Evolutionary conservation across 495 filamentous ascomycete genomes (phyloP), one percentile per base, ranked within the genome.

Genomic region (Rhizodiscina lignyota): DNA sequence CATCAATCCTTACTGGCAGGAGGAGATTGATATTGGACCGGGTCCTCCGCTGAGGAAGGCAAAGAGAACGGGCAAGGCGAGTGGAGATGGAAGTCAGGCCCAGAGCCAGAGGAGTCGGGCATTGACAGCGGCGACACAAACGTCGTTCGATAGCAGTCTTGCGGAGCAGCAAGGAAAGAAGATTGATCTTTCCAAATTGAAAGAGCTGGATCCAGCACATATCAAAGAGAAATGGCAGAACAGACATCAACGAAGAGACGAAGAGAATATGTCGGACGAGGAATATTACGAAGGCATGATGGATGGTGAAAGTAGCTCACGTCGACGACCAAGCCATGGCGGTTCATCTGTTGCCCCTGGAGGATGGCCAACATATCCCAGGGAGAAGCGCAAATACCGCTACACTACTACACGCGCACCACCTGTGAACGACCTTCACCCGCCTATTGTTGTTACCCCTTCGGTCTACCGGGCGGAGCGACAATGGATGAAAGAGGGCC

Each of bases 1-100:
- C 15, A 35, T 23, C 17, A 35, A 35, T 24, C 33, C 33, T 11
- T 23, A 21, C 33, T 35, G 33, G 33, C 11, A 10, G 5, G 33
- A 35, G 20, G 33, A 35, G 33, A 35, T 35, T 5, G 8, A 8
- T 16, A 10, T 23, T 5, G 33, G 33, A 5, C 33, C 33, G 10
- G 17, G 33, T 5, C 33, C 33, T 8, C 17, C 33, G 33, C 33
- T 11, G 33, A 20, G 33, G 21, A 21, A 8, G 8, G 33, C 21
- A 11, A 10, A 23, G 33, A 35, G 8, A 20, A 21, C 18, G 33
- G 8, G 18, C 18, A 35, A 8, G 5, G 15, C 33, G 18, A 32
- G 10, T 6, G 18, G 8, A 8, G 10, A 10, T 32, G 10, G 30
- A 18, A 32, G 30, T 18, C 8, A 10, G 10, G 17, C 10, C 30